A percentile compares a stretch with the other conserved stretches of the same genome.
Evolutionary conservation across 1,284 basidiomycete genomes (phyloP).

Genomic region (Macrocystidia cucumis): DNA sequence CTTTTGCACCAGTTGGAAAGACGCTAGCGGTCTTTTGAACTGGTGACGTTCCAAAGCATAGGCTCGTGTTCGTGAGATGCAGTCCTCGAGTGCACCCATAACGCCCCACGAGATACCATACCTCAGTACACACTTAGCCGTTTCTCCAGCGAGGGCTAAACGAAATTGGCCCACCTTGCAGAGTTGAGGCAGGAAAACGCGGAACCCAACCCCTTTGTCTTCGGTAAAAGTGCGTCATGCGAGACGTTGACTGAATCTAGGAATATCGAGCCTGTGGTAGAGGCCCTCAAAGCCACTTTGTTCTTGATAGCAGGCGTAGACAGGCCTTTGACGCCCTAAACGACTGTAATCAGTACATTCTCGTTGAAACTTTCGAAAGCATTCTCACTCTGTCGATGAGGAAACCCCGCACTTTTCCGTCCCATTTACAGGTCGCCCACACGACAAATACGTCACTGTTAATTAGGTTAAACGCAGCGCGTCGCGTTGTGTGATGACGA

Average conservation of each 20-base stretch:
- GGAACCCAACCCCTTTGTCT: constrained; percentile 69
- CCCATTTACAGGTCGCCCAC: constrained; percentile 96
- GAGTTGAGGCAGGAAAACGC: constrained; percentile 91
- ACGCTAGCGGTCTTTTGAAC: constrained; percentile 85
- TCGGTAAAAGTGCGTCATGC: constrained; percentile 69
- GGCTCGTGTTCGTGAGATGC: constrained; percentile 67
- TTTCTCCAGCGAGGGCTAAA: background rate
- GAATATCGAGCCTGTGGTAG: constrained; percentile 90
- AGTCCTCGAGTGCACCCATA: constrained; percentile 94
- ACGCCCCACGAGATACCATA: constrained; percentile 92
- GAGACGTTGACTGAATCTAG: constrained; percentile 78
- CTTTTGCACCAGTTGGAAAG: constrained; percentile 95
- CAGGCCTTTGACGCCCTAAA: constrained; percentile 77
- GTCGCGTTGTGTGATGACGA: constrained; percentile 4
- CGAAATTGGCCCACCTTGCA: constrained; percentile 47
- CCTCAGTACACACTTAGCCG: constrained; percentile 20
- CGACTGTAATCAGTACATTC: constrained; percentile 1
- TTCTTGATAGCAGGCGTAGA: constrained; percentile 87
- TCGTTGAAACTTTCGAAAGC: constrained; percentile 1
- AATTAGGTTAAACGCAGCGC: constrained; percentile 8
- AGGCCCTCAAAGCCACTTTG: constrained; percentile 87
- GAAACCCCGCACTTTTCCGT: constrained; percentile 88
- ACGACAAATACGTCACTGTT: constrained; percentile 78
- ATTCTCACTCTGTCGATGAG: constrained; percentile 85
- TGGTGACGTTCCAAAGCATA: constrained; percentile 90